These are phyloP conservation scores for Pyrenopolyporus hunteri DNA, from an alignment of 495 filamentous ascomycete species.

Conservation along the genomic window DNA sequence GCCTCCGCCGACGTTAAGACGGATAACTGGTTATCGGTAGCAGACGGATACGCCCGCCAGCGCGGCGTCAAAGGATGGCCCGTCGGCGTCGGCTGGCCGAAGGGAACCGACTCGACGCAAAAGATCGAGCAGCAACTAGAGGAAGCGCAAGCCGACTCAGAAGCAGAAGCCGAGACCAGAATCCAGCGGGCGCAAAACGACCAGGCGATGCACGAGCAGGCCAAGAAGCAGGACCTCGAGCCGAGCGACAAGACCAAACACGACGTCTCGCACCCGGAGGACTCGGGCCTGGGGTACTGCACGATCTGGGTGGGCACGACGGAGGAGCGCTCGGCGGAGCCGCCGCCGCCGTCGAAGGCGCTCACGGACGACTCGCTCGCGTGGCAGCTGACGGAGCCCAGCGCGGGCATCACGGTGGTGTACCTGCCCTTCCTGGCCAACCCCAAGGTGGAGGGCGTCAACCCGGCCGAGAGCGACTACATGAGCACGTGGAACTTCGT, in stretches of 20 bases:
- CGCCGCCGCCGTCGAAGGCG: constrained; percentile 68
- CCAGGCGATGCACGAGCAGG: constrained; percentile 43
- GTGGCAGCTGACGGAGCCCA: constrained; percentile 74
- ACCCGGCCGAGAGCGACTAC: constrained; percentile 81
- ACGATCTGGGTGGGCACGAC: constrained; percentile 93
- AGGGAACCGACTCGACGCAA: constrained; percentile 55
- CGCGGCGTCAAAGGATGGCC: constrained; percentile 93
- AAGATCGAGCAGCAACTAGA: constrained; percentile 69
- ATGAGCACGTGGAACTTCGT: constrained; percentile 98
- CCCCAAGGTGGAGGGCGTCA: constrained; percentile 73
- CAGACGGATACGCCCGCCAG: constrained; percentile 89
- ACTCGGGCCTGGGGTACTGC: constrained; percentile 78
- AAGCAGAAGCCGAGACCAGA: constrained; percentile 65
- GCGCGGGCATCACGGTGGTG: constrained; percentile 85
- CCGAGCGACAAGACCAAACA: constrained; percentile 32
- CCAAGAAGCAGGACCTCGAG: constrained; percentile 32
- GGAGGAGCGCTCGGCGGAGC: constrained; percentile 64
- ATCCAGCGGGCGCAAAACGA: constrained; percentile 65
- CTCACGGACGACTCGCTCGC: constrained; percentile 65
- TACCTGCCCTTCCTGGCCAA: constrained; percentile 93
- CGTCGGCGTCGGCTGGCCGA: constrained; percentile 88
- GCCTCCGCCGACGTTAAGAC: constrained; percentile 81
- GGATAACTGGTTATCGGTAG: constrained; percentile 92
- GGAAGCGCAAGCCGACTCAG: constrained; percentile 66
- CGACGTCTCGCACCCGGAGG: constrained; percentile 48